Conservation (phyloP, 176 grass and related monocot genomes). For the Saccharum officinarum region DNA sequence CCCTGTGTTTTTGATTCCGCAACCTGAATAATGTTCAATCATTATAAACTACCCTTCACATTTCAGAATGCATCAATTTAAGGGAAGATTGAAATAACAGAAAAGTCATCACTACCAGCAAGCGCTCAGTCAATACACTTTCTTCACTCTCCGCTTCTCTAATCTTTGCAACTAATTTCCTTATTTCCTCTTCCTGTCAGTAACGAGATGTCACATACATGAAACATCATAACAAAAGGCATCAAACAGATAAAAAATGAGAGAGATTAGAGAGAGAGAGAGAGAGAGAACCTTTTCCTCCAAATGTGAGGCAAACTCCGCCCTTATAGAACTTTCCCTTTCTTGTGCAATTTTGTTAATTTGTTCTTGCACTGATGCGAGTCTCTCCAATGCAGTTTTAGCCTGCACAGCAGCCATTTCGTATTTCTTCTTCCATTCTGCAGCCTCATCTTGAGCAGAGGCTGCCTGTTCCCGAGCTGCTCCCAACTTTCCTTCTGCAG, state of each 20-base stretch:
- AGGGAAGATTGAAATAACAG: slow-evolving; percentile 8
- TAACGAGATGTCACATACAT: slow-evolving; percentile 17
- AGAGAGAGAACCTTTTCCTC: slow-evolving; percentile 60
- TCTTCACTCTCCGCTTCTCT: slow-evolving; percentile 48
- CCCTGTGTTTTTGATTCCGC: slow-evolving; percentile 42
- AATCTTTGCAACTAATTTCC: slow-evolving; percentile 60
- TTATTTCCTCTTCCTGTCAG: slow-evolving; percentile 76
- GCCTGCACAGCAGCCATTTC: slow-evolving; percentile 65
- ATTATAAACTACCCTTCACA: slow-evolving; percentile 11
- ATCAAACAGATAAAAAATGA: neutral
- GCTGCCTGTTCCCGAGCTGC: slow-evolving; percentile 64
- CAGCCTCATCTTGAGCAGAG: slow-evolving; percentile 66
- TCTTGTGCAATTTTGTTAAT: slow-evolving; percentile 72
- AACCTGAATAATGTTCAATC: slow-evolving; percentile 39
- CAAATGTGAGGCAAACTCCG: slow-evolving; percentile 55
- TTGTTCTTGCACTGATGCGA: slow-evolving; percentile 60
- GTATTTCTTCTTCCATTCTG: slow-evolving; percentile 79
- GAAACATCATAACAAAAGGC: neutral
- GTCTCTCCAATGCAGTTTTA: slow-evolving; percentile 70
- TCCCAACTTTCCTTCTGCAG: slow-evolving; percentile 56
- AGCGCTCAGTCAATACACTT: slow-evolving; percentile 44
- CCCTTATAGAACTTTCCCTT: slow-evolving; percentile 70
- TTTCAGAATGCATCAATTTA: slow-evolving; percentile 2
- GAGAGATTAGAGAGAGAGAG: neutral
- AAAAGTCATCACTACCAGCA: slow-evolving; percentile 42